These are phyloP conservation scores for Eucalyptus cladocalyx DNA, from an alignment of 345 rosid species.

Conservation along the genomic window DNA sequence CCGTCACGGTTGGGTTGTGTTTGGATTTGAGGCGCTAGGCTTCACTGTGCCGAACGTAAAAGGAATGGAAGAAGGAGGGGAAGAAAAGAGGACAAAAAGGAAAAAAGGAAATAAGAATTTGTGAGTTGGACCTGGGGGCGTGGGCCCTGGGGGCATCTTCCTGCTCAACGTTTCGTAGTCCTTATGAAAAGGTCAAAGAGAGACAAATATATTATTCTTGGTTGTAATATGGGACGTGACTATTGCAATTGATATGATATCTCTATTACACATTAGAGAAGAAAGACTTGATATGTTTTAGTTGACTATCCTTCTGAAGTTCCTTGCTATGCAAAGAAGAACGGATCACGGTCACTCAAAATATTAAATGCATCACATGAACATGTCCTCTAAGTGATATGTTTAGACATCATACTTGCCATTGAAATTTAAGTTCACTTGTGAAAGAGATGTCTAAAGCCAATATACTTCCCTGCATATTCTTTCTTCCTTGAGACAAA, in stretches of 20 bases:
- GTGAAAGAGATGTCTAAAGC: neutral
- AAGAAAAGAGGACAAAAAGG: neutral
- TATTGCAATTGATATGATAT: too few relatives aligned
- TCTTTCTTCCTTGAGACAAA: too few relatives aligned
- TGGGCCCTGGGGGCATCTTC: too few relatives aligned
- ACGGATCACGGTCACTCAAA: neutral
- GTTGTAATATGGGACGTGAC: neutral
- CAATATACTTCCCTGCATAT: neutral
- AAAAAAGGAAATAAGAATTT: neutral
- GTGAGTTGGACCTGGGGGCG: neutral
- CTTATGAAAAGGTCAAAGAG: neutral
- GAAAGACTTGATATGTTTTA: too few relatives aligned
- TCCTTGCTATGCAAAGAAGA: neutral
- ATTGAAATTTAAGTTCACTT: too few relatives aligned
- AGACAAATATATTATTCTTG: neutral
- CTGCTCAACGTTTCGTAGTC: neutral
- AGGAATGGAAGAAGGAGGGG: neutral
- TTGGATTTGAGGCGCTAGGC: neutral
- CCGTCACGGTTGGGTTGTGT: neutral
- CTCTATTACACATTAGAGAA: neutral
- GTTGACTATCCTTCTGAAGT: neutral
- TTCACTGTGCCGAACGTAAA: neutral
- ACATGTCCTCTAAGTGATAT: neutral
- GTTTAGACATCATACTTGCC: fast-evolving
- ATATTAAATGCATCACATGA: neutral